Base-by-base conservation (phyloP, 768 basidiomycete genomes). In the Mycena olivaceomarginata region DNA sequence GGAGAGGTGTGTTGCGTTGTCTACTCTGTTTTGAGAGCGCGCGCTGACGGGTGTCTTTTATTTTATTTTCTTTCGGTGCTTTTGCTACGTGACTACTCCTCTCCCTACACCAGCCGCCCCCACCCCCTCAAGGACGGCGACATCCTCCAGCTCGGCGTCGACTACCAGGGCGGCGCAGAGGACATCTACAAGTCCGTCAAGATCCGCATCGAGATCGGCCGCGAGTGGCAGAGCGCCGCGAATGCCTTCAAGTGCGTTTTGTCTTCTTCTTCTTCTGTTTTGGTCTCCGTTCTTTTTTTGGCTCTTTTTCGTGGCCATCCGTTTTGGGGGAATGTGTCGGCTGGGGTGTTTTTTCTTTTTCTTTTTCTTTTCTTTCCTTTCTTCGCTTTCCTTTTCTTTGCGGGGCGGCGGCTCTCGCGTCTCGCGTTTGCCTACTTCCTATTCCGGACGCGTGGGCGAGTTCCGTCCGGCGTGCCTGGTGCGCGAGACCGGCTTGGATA, bases 161-260 rank as follows among this genome's bases (percentile, higher is more conserved):
- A 99, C 84, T 99, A 98, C 86, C 98, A 99, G 85, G 98, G 98
- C 8, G 98, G 98, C 0, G 93, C 96, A 9, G 97, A 99, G 87
- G 98, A 99, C 85, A 97, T 98, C 68, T 99, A 98, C 85, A 95
- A 98, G 87, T 96, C 95, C 74, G 96, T 99, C 75, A 99, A 98
- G 91, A 98, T 99, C 83, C 91, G 96, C 79, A 89, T 99, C 67
- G 98, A 99, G 86, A 85, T 99, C 20, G 90, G 90, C 3, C 87
- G 98, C 76, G 97, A 97, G 84, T 99, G 97, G 98, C 97, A 98
- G 84, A 88, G 93, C 2, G 91, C 88, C 0, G 92, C 93, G 0
- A 99, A 99, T 87, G 95, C 93, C 56, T 99, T 98, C 96, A 99
- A 99, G 90, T 91, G 75, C 45, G 90, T 85, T 9, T 31, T 64